These are phyloP conservation scores for Intubia oerlemansii DNA, from an alignment of 2,329 filamentous ascomycete species.

Conservation along the genomic window DNA sequence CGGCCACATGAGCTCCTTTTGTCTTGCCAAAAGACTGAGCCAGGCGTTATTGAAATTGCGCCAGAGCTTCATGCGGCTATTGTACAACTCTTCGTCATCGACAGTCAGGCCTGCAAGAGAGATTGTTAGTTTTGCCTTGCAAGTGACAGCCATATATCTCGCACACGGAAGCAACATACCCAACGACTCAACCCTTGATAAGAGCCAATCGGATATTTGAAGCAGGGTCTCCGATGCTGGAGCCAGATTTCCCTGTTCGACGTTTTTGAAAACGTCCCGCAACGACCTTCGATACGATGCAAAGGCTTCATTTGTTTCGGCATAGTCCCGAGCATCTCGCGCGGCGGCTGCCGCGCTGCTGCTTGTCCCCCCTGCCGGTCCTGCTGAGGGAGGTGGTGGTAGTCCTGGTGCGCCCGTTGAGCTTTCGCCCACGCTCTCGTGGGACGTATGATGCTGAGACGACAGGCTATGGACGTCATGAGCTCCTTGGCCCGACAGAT, in stretches of 20 bases:
- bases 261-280: conserved; percentile 48
- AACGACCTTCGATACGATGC: conserved; percentile 40
- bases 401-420: too few relatives aligned
- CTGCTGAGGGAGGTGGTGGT: too few relatives aligned
- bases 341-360: not conserved
- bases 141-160: conserved; percentile 20
- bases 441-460: too few relatives aligned
- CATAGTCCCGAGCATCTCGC: conserved; percentile 2
- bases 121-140: not conserved
- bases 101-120: conserved; percentile 63
- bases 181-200: conserved; percentile 31
- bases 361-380: not conserved
- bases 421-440: too few relatives aligned
- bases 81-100: conserved; percentile 57
- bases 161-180: too few relatives aligned
- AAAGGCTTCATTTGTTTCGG: conserved; percentile 39
- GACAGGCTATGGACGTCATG: too few relatives aligned
- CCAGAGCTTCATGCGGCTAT: conserved; percentile 69
- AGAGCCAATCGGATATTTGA: conserved; percentile 31
- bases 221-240: conserved; percentile 29
- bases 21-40: conserved; percentile 63
- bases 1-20: conserved; percentile 50
- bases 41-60: conserved; percentile 87
- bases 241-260: conserved; percentile 30
- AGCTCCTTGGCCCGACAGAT: too few relatives aligned